phyloP scores from a whole-genome alignment of 2,329 filamentous ascomycete genomes.

The Penicillium frequentans region DNA sequence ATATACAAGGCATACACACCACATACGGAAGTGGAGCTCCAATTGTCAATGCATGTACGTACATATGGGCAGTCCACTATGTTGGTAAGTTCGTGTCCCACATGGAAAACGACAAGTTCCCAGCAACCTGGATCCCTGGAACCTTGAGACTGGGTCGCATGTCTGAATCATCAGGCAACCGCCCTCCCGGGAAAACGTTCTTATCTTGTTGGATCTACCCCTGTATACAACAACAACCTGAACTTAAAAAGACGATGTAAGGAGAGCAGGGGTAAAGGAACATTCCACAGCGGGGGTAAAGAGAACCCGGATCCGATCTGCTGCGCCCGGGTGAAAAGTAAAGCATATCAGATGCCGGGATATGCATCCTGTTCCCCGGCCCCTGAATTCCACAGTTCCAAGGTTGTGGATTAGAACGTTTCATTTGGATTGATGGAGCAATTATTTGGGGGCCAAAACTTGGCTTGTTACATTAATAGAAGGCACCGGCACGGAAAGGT shows the following conservation, averaged over 20 bases:
- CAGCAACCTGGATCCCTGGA: background rate
- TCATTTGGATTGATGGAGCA: background rate
- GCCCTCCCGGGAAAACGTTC: background rate
- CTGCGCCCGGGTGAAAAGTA: background rate
- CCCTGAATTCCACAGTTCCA: background rate
- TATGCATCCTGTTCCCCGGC: background rate
- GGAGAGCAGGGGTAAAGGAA: background rate
- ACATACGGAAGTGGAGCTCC: background rate
- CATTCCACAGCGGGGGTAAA: conserved; percentile 1
- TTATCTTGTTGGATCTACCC: background rate
- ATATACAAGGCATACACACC: background rate
- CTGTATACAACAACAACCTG: background rate
- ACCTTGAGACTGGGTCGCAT: background rate
- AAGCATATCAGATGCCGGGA: background rate
- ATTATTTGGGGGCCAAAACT: background rate
- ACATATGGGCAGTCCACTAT: background rate
- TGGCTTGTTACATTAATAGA: background rate
- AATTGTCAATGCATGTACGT: background rate
- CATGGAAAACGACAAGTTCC: background rate
- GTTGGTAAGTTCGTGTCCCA: background rate
- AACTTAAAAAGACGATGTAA: background rate
- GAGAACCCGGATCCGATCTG: background rate
- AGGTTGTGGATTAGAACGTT: background rate
- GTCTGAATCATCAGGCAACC: background rate
- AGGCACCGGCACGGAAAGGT: background rate